Percentiles rank a stretch among this genome's conserved stretches.
phyloP scores from a whole-genome alignment of 768 basidiomycete genomes.

The Rhodosporidiobolus odoratus region DNA sequence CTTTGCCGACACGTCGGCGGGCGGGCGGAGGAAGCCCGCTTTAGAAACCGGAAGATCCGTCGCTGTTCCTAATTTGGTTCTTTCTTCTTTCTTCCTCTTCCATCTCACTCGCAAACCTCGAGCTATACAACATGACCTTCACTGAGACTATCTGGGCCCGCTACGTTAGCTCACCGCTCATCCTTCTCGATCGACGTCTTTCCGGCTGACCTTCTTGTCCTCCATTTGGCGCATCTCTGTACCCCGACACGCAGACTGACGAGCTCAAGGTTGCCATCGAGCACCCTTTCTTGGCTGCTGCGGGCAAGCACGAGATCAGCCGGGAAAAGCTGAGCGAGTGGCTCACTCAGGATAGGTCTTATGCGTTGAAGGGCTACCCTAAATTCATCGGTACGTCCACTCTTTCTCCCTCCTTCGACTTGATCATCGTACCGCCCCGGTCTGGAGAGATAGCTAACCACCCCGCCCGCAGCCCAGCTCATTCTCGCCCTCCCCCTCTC shows the following conservation, averaged over 20 bases:
- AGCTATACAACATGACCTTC: too few species aligned
- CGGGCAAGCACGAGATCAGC: conserved; percentile 56
- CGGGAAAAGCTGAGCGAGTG: conserved; percentile 56
- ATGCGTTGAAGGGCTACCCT: conserved; percentile 69
- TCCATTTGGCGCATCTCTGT: too few species aligned
- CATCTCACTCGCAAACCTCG: too few species aligned
- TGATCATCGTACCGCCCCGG: background rate
- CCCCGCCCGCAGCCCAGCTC: conserved; percentile 46
- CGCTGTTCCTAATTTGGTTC: too few species aligned
- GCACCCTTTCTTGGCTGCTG: conserved; percentile 59
- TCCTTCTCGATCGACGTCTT: too few species aligned
- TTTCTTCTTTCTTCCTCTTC: too few species aligned
- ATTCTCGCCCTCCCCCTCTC: conserved; percentile 58
- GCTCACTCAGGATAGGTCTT: conserved; percentile 68
- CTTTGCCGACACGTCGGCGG: too few species aligned
- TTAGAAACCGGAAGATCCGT: too few species aligned
- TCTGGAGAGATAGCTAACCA: background rate
- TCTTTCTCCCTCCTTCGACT: conserved; percentile 53
- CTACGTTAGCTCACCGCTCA: background rate
- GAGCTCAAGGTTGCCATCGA: conserved; percentile 51
- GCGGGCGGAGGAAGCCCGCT: too few species aligned
- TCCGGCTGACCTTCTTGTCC: background rate
- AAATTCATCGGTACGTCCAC: conserved; percentile 63
- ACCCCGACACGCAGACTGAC: background rate
- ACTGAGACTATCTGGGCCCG: too few species aligned